Evolutionary conservation across 1,139 yeast species (phyloP), one percentile per base, ranked within the genome.

Genomic region (Kodamaea plutei): DNA sequence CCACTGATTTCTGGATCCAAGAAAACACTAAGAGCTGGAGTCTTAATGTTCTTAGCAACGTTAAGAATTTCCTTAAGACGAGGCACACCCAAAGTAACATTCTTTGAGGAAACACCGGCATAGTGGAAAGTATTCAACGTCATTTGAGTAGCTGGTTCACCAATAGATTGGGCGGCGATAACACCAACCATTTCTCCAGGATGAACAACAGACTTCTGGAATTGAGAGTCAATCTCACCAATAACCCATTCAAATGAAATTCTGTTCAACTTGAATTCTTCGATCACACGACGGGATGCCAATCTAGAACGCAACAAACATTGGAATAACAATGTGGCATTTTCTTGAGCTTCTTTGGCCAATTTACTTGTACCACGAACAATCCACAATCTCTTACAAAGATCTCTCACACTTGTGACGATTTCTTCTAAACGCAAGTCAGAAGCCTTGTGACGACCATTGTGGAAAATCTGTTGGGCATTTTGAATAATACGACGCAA

Each of bases 171-270:
- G 1, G 99, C 98, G 34, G 98, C 99, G 53, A 91, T 77, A 34
- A 91, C 96, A 69, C 99, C 99, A 37, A 93, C 98, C 98, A 91
- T 91, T 60, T 91, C 98, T 71, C 99, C 99, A 8, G 99, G 96
- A 46, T 93, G 93, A 30, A 89, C 98, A 52, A 88, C 69, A 4
- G 97, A 82, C 59, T 84, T 84, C 46, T 85, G 89, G 65, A 89
- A 93, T 58, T 89, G 96, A 15, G 91, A 76, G 54, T 88, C 96
- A 47, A 93, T 75, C 55, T 91, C 95, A 52, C 96, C 96, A 40
- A 88, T 49, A 26, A 87, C 95, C 98, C 98, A 93, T 45, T 88
- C 91, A 53, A 91, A 91, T 0, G 98, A 93, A 37, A 79, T 78
- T 47, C 78, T 78, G 50, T 80, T 87, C 49, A 93, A 69, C 47